phyloP scores from a whole-genome alignment of 2,329 filamentous ascomycete genomes.

The Colletotrichum euphorbiae region DNA sequence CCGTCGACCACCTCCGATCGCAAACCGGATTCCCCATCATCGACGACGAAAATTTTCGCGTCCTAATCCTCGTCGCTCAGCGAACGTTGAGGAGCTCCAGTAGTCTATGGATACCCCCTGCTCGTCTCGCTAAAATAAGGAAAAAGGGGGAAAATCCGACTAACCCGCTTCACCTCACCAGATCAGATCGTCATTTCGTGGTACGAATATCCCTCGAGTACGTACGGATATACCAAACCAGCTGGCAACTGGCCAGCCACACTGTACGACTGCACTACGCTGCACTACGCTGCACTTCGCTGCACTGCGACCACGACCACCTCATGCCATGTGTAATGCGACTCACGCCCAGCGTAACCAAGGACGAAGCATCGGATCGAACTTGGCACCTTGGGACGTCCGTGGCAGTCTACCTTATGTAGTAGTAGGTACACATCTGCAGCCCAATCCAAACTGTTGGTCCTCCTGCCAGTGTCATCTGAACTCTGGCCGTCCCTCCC shows the following conservation, averaged over 20 bases:
- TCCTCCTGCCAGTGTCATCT: slow-evolving; percentile 23
- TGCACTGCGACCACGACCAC: background rate
- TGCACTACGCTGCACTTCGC: too few species aligned
- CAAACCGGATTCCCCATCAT: slow-evolving; percentile 8
- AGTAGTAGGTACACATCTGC: slow-evolving; percentile 27
- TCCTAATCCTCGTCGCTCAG: background rate
- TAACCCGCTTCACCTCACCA: slow-evolving; percentile 4
- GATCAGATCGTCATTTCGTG: slow-evolving; percentile 7
- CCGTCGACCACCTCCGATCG: background rate
- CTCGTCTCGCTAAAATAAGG: background rate
- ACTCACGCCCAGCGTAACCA: background rate
- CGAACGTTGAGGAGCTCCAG: background rate
- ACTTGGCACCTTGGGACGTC: background rate
- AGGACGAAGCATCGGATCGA: background rate
- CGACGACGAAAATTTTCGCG: slow-evolving; percentile 16
- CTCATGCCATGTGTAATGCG: background rate
- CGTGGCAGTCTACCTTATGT: background rate
- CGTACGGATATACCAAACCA: background rate
- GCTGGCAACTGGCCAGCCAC: too few species aligned
- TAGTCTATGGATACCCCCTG: background rate
- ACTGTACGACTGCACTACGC: too few species aligned
- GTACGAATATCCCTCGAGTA: background rate
- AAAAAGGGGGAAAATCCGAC: background rate
- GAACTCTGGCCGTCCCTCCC: slow-evolving; percentile 18
- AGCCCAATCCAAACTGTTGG: slow-evolving; percentile 30